These are phyloP conservation scores for Thraustotheca clavata DNA, from an alignment of 352 stramenopile species.

Conservation along the genomic window DNA sequence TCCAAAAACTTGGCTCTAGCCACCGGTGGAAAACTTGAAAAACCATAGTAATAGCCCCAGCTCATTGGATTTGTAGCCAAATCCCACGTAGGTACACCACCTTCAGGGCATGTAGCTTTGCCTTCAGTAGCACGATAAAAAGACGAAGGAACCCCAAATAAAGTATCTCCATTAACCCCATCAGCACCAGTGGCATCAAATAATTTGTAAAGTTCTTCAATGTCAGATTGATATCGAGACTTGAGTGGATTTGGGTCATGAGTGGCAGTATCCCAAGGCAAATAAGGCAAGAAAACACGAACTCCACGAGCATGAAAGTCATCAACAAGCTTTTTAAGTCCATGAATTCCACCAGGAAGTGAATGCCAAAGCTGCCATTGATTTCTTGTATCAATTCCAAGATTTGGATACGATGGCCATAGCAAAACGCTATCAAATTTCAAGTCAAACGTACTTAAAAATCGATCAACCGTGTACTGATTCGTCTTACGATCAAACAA, in stretches of 20 bases:
- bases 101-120: conserved; percentile 41
- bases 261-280: conserved; percentile 75
- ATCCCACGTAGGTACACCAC: conserved; percentile 52
- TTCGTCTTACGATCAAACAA: conserved; percentile 60
- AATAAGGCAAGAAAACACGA: conserved; percentile 72
- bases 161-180: conserved; percentile 84
- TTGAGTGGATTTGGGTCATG: conserved; percentile 48
- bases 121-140: conserved; percentile 65
- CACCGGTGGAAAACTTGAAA: conserved; percentile 55
- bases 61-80: conserved; percentile 65
- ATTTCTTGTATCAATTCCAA: conserved; percentile 76
- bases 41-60: conserved; percentile 74
- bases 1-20: conserved; percentile 72
- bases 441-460: conserved; percentile 48
- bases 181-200: conserved; percentile 40
- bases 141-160: conserved; percentile 71
- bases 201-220: conserved; percentile 38
- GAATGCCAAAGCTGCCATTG: conserved; percentile 61
- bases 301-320: conserved; percentile 55
- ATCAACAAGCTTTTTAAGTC: conserved; percentile 34
- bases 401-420: conserved; percentile 76
- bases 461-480: conserved; percentile 59
- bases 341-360: conserved; percentile 45
- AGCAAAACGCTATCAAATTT: conserved; percentile 72
- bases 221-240: conserved; percentile 67